Base-by-base conservation (phyloP, 2,329 filamentous ascomycete genomes). In the Apiospora sp. region DNA sequence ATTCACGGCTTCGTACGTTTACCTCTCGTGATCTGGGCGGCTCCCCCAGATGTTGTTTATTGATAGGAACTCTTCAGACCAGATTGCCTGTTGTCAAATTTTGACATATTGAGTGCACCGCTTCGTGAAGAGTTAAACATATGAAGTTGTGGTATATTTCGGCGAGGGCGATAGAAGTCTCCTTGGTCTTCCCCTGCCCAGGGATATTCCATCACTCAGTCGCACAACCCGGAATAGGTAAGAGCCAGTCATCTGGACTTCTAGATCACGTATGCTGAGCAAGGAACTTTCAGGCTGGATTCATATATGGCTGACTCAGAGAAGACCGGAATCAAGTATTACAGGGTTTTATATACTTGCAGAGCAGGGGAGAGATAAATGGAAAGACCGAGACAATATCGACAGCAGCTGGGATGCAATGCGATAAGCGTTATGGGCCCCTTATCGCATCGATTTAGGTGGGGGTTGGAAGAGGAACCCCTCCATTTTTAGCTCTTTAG, bases 401-500 rank as follows among this genome's bases (percentile, higher is more conserved):
- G 27, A 58, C 14, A 19, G 14, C 37, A 10, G 27, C 49, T 51
- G n/a, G 49, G 8, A 30, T 27, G n/a, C 24, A 34, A 6, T 6
- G 54, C 37, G 58, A 64, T 64, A 64, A 64, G 58, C 58, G 16
- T 12, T 8, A 34, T 30, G 14, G 54, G 54, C 54, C 30, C 54
- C 58, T 64, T 64, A 64, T 64, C 58, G 58, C 58, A 41, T 41
- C 3, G 34, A 64, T 41, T 24, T 64, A 64, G 58, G 58, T 41
- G 34, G 58, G 58, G 58, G 30, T 16, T 13, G 5, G 54, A 34
- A 19, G 30, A 34, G 19, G 30, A 64, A 22, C 58, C 58, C 58
- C 58, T 64, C 58, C 34, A 64, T 64, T 64, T 64, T 64, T 64
- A 64, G 58, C 58, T 64, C 58, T 12, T 41, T 64, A 3, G 16